Evolutionary conservation across 2,329 filamentous ascomycete species (phyloP).

Genomic region (Lasiodiplodia sp.): DNA sequence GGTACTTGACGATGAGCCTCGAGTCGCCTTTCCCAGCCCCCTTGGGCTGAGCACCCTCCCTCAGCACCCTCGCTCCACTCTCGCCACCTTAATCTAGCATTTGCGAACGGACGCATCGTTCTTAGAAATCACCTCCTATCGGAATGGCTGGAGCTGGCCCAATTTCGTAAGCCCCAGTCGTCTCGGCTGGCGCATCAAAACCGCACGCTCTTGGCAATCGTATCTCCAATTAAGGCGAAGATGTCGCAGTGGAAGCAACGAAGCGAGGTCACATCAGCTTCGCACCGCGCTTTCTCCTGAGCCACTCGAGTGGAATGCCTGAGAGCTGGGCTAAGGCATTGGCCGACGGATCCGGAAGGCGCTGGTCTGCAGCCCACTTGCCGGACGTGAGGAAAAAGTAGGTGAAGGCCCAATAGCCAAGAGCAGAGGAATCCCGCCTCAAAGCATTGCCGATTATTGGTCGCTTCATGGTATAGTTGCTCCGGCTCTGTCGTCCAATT

Average conservation of each 20-base stretch:
- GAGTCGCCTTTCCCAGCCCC: conserved; percentile 5
- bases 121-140: background rate
- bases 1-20: conserved; percentile 13
- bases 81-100: conserved; percentile 1
- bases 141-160: background rate
- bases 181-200: background rate
- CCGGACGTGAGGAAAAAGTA: too few species aligned
- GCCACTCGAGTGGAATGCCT: too few species aligned
- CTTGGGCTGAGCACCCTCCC: background rate
- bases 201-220: background rate
- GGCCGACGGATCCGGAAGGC: too few species aligned
- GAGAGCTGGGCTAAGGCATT: too few species aligned
- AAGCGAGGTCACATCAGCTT: background rate
- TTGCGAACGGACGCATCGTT: background rate
- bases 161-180: background rate
- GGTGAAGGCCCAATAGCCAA: too few species aligned
- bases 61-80: conserved; percentile 1
- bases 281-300: background rate
- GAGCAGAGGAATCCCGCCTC: too few species aligned
- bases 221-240: background rate
- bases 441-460: too few species aligned
- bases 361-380: too few species aligned
- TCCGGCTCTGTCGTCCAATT: too few species aligned
- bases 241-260: background rate
- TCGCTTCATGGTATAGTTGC: too few species aligned